Base-by-base conservation (phyloP, 2,329 filamentous ascomycete genomes). In the Aspergillus intermedius region DNA sequence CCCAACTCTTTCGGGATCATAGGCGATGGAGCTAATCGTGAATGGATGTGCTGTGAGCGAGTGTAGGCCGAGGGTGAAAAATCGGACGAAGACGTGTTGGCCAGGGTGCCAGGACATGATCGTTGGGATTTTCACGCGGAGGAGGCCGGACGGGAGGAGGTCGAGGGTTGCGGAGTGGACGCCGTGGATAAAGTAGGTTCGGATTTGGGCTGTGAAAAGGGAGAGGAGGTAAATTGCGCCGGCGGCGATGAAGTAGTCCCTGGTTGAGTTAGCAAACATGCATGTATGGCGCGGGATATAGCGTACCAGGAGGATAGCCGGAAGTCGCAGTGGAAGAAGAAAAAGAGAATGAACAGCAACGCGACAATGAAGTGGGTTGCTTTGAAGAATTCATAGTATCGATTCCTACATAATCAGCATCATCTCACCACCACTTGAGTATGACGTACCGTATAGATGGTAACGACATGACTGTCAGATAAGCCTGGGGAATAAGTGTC, bases 361-460 rank as follows among this genome's bases (percentile, higher is more conserved):
- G 75, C 79, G 3, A 74, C 72, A 17, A 78, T 49, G 50, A 77
- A 73, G 56, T 83, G 80, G 0, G 76, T 74, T 3, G 70, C 70
- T 54, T 83, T 83, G 74, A 83, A 83, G 57, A 80, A 78, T 53
- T 84, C 80, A 58, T 83, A 83, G 54, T 67, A 76, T 0, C 74
- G 69, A 46, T 77, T 75, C 4, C 79, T 79, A 22, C 9, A 21
- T 9, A 15, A 19, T 30, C 9, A 43, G 22, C 15, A 25, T 43
- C n/a, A 21, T 22, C 15, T 35, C 9, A 22, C 17, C 5, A 22
- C 21, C 21, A 17, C 2, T 9, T 4, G 13, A n/a, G 12, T 19
- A 8, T 12, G 17, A 52, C 67, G 53, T 56, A 79, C 74, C 78
- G 68, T 40, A 82, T 71, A 15, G 63, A 69, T 13, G 72, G 70